phyloP scores from a whole-genome alignment of 2,329 filamentous ascomycete species.

The Fusarium lyarnte region DNA sequence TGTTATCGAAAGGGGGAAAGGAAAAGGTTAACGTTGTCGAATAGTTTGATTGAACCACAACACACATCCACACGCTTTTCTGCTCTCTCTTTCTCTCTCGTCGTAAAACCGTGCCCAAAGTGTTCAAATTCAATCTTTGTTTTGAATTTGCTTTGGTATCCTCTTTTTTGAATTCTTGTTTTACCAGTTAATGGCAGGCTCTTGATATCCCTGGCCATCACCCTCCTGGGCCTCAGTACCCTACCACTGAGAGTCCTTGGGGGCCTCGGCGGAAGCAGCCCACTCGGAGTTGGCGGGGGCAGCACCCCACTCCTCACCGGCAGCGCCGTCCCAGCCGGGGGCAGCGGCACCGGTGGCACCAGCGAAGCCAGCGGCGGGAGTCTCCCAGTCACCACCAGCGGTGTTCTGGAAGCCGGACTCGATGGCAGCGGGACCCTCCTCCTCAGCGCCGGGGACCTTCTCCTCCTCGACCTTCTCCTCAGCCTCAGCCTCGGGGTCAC shows the following conservation, averaged over 20 bases:
- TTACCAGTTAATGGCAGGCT: constrained; percentile 29
- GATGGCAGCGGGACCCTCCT: constrained; percentile 81
- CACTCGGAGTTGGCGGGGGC: constrained; percentile 73
- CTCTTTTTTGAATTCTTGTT: constrained; percentile 27
- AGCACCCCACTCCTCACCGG: constrained; percentile 71
- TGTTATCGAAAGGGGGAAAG: constrained; percentile 10
- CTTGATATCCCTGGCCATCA: background rate
- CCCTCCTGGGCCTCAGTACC: constrained; percentile 36
- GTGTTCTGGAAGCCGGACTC: constrained; percentile 78
- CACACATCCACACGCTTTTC: constrained; percentile 35
- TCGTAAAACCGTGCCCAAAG: constrained; percentile 19
- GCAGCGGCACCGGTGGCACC: constrained; percentile 59
- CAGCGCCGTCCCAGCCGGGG: constrained; percentile 66
- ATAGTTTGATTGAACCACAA: constrained; percentile 40
- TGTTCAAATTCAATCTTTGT: constrained; percentile 15
- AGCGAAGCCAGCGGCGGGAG: constrained; percentile 75
- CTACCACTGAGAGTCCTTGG: constrained; percentile 67
- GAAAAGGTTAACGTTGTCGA: constrained; percentile 36
- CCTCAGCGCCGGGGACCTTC: constrained; percentile 87
- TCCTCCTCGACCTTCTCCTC: constrained; percentile 97
- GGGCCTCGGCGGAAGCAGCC: constrained; percentile 68
- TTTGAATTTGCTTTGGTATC: constrained; percentile 30
- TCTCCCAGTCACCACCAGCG: constrained; percentile 81
- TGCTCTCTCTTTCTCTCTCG: constrained; percentile 24
- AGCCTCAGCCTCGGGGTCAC: constrained; percentile 98